phyloP scores from a whole-genome alignment of 768 basidiomycete genomes.

The Kwoniella pini region DNA sequence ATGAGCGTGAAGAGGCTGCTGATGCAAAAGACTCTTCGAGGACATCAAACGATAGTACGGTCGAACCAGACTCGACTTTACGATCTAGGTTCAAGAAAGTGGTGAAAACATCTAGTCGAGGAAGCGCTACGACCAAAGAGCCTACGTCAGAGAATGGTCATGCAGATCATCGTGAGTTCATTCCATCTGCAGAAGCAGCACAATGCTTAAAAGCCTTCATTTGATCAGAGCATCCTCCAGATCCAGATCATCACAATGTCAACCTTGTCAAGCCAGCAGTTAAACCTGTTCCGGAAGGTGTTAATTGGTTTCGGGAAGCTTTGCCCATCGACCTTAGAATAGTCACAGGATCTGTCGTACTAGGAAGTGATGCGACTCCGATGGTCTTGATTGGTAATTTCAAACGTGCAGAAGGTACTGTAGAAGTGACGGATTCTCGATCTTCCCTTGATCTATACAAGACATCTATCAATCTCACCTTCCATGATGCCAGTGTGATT shows the following conservation, averaged over 20 bases:
- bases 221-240: slow-evolving; percentile 12
- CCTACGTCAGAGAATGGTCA: slow-evolving; percentile 14
- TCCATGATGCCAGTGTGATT: slow-evolving; percentile 66
- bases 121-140: slow-evolving; percentile 6
- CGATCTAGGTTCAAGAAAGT: slow-evolving; percentile 14
- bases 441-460: slow-evolving; percentile 83
- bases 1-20: slow-evolving; percentile 45
- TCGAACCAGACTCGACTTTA: slow-evolving; percentile 6
- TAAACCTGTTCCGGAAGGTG: slow-evolving; percentile 16
- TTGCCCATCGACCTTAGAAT: slow-evolving; percentile 79
- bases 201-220: too few relatives aligned
- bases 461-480: slow-evolving; percentile 70
- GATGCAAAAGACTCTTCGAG: slow-evolving; percentile 11
- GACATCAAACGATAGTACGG: slow-evolving; percentile 6
- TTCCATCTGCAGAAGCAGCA: too few relatives aligned
- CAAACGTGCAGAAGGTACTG: slow-evolving; percentile 71
- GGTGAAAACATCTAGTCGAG: slow-evolving; percentile 12
- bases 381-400: slow-evolving; percentile 81
- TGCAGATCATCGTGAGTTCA: slow-evolving; percentile 18
- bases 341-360: slow-evolving; percentile 75
- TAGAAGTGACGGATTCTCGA: slow-evolving; percentile 72
- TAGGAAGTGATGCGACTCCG: slow-evolving; percentile 84
- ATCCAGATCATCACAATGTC: slow-evolving; percentile 11
- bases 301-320: slow-evolving; percentile 67
- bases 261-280: slow-evolving; percentile 19